Evolutionary conservation across 2,329 filamentous ascomycete species (phyloP), one percentile per base, ranked within the genome.

Genomic region (Cryphonectria carpinicola): DNA sequence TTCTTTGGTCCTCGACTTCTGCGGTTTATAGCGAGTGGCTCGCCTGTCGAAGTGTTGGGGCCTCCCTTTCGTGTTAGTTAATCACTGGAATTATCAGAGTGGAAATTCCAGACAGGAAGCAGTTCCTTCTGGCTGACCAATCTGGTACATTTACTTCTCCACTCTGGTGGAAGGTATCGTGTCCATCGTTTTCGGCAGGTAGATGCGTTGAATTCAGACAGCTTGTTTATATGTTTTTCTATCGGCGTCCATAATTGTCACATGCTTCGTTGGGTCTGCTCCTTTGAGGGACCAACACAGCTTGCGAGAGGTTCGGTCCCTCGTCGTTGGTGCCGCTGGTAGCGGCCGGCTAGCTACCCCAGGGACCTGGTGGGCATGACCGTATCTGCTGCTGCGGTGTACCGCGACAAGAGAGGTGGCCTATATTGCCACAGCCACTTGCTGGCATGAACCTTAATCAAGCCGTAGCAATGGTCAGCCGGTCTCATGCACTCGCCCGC

Each of bases 401-500:
- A 63, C 58, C 56, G 19, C 28, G 25, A 68, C 10, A 7, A 13
- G n/a, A 32, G 37, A 32, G 6, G n/a, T 46, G 28, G n/a, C 37
- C 65, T 41, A 49, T 25, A 32, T 63, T 37, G 43, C 43, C 58
- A 37, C 43, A 32, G n/a, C 43, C 43, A 68, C 41, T 68, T 63
- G 41, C 56, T 58, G 43, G n/a, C 41, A 54, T 41, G 32, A 62
- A 62, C 43, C 32, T 63, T 62, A 63, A 22, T 62, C 43, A 60
- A 22, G 52, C 35, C 37, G 37, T 52, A 46, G 65, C 14, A 43
- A 25, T 66, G 37, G 32, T 58, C 52, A 19, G 39, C 39, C 54
- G 22, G 14, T 19, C 39, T 65, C 46, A 49, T 72, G 54, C 32
- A 65, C 35, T 39, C 68, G 64, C 65, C 62, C 62, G 65, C 52